phyloP scores from a whole-genome alignment of 2,329 filamentous ascomycete species.

The Zalaria obscura region DNA sequence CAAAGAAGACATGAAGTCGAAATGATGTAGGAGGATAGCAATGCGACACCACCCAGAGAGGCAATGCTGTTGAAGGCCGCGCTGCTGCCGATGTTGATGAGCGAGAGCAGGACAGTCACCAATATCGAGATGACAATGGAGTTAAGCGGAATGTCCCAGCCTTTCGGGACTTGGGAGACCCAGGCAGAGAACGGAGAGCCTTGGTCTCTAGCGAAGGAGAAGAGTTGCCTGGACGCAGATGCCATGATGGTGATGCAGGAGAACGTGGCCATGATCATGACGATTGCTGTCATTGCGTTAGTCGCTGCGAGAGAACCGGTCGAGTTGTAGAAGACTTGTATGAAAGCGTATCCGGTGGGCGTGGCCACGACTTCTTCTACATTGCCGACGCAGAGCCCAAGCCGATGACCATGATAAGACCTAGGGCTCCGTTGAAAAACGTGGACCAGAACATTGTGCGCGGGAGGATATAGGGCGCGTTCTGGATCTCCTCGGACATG shows the following conservation, averaged over 20 bases:
- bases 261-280: conserved; percentile 19
- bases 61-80: conserved; percentile 27
- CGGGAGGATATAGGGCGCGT: conserved; percentile 27
- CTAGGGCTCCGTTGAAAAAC: conserved; percentile 19
- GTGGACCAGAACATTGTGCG: conserved; percentile 28
- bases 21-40: conserved; percentile 15
- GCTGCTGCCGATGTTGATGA: conserved; percentile 21
- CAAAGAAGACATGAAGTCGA: conserved; percentile 13
- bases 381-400: conserved; percentile 19
- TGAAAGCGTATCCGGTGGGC: conserved; percentile 14
- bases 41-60: conserved; percentile 22
- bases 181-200: conserved; percentile 19
- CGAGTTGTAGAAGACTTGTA: conserved; percentile 15
- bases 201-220: conserved; percentile 27
- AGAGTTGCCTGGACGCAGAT: conserved; percentile 26
- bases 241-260: conserved; percentile 21
- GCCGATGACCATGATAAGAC: conserved; percentile 22
- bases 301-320: conserved; percentile 17
- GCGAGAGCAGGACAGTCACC: conserved; percentile 14
- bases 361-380: conserved; percentile 10
- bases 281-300: conserved; percentile 14
- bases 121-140: conserved; percentile 12
- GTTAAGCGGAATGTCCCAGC: conserved; percentile 11
- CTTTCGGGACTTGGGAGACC: conserved; percentile 10
- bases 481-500: conserved; percentile 20